Evolutionary conservation across 805 yeast species (phyloP).

Genomic region (Danielozyma ontarioensis): DNA sequence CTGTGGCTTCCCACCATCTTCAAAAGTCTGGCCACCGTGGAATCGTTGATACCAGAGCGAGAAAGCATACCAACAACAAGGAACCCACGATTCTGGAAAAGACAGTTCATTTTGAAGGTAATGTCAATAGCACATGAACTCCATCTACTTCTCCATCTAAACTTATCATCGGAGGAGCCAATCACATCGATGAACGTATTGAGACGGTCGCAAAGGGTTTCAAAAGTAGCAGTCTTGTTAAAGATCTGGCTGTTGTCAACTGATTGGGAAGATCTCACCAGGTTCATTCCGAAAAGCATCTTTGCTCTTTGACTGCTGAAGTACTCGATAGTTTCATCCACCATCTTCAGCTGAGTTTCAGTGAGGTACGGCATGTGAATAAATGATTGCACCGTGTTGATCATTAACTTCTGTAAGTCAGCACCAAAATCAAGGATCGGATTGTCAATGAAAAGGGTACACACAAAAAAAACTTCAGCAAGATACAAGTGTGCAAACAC

Average conservation of each 20-base stretch:
- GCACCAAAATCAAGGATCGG: conserved; percentile 52
- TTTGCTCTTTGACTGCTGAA: conserved; percentile 61
- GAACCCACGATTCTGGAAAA: conserved; percentile 63
- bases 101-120: conserved; percentile 50
- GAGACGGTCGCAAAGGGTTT: conserved; percentile 53
- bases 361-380: conserved; percentile 52
- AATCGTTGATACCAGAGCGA: conserved; percentile 57
- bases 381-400: conserved; percentile 68
- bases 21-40: conserved; percentile 32
- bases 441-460: conserved; percentile 55
- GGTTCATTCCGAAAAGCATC: conserved; percentile 62
- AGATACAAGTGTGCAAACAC: conserved; percentile 57
- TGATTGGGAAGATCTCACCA: conserved; percentile 40
- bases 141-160: conserved; percentile 63
- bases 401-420: conserved; percentile 54
- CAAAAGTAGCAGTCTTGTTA: conserved; percentile 45
- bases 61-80: conserved; percentile 67
- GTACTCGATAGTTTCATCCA: conserved; percentile 44
- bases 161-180: conserved; percentile 41
- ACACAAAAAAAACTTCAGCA: conserved; percentile 66
- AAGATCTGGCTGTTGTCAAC: conserved; percentile 29
- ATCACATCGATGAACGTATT: conserved; percentile 47
- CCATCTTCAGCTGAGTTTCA: conserved; percentile 25
- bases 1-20: conserved; percentile 18
- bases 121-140: conserved; percentile 58